Evolutionary conservation across 2,329 filamentous ascomycete genomes (phyloP), one percentile per base, ranked within the genome.

Genomic region (Ophiostoma quercus): DNA sequence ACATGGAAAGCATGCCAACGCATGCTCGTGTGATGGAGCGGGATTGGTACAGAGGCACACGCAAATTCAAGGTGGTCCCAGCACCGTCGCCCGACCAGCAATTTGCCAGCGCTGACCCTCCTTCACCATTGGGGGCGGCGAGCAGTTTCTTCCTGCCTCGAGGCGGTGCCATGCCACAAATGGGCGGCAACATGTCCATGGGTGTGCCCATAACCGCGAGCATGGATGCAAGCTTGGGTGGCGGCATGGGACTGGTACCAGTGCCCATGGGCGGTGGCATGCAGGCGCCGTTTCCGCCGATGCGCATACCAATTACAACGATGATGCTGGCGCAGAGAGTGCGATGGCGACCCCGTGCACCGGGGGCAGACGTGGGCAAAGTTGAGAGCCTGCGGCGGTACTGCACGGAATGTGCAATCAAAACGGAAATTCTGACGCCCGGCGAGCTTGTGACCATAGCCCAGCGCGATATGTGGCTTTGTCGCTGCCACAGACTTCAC

Each of bases 301-400:
- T 47, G 41, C 47, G 22, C 22, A 54, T 67, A 29, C 57, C 37
- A 5, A 37, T 62, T n/a, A 34, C 51, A 51, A 19, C 22, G 29
- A 11, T 51, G 11, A 7, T 41, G 12, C 9, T 39, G 7, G 29
- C 43, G 39, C 16, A 60, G 34, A 41, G 9, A 11, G 4, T 12
- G 34, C 39, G 39, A 3, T 73, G 69, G 71, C 29, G 19, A 34
- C 69, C 72, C 2, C 62, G 62, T 6, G 71, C 73, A 8, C 72
- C 73, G 6, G 73, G 71, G 2, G 73, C 70, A 5, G 68, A 69
- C 3, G 69, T 71, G 0, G 72, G 72, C 66, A 68, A 71, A 60
- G 67, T 75, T 22, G 72, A 74, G 69, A 71, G 63, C 9, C 68
- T 75, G 39, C 72, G 70, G 1, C 66, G 69, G 11, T 75, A 75